Conservation (phyloP, 2,329 filamentous ascomycete genomes). For the Botrytis squamosa region DNA sequence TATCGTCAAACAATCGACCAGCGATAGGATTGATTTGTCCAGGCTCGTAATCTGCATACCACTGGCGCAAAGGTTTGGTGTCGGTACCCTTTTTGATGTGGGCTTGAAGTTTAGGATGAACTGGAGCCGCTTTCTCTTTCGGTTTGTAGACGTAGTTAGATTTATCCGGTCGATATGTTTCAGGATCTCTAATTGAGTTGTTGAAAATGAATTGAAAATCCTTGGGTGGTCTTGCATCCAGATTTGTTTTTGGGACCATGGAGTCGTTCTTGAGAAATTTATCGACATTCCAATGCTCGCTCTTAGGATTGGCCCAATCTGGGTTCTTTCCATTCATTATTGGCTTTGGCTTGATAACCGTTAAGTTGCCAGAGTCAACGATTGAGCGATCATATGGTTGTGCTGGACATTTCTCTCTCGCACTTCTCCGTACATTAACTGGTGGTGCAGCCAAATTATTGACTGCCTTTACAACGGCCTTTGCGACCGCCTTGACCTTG, state of each 20-base stretch:
- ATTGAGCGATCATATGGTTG: not conserved
- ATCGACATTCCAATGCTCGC: conserved; percentile 27
- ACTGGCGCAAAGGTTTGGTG: conserved; percentile 10
- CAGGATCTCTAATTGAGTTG: not conserved
- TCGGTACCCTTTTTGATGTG: conserved; percentile 32
- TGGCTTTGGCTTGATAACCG: not conserved
- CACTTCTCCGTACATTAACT: conserved; percentile 6
- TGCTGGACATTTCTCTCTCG: not conserved
- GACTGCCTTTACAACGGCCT: not conserved
- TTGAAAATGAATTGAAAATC: conserved; percentile 12
- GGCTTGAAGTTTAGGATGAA: conserved; percentile 31
- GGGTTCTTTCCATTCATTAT: not conserved
- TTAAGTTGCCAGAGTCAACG: not conserved
- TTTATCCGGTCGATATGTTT: conserved; percentile 5
- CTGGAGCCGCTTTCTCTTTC: not conserved
- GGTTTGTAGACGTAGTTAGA: not conserved
- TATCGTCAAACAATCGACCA: conserved; percentile 20
- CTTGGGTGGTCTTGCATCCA: conserved; percentile 13
- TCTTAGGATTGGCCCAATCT: conserved; percentile 30
- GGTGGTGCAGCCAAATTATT: not conserved
- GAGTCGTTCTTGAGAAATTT: conserved; percentile 26
- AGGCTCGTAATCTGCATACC: conserved; percentile 30
- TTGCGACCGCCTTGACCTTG: not conserved
- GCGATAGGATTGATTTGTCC: conserved; percentile 29
- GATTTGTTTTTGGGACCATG: not conserved